These are phyloP conservation scores for Epichloe gansuensis DNA, from an alignment of 2,329 filamentous ascomycete species.

Conservation along the genomic window DNA sequence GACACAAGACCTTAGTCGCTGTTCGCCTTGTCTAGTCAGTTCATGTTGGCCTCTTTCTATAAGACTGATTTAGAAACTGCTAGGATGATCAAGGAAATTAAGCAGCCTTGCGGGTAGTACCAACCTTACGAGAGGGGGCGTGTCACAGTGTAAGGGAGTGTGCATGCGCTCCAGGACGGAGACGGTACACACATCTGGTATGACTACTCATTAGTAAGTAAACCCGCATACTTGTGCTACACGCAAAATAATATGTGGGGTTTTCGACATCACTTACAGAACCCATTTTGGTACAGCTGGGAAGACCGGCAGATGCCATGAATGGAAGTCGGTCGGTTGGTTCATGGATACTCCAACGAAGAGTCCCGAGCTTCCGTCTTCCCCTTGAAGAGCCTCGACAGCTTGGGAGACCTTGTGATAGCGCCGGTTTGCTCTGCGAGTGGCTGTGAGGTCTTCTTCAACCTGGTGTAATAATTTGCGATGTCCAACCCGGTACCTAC, in stretches of 20 bases:
- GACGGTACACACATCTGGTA: background rate
- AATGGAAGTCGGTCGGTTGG: background rate
- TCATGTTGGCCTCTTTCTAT: too few species aligned
- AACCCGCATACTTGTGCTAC: background rate
- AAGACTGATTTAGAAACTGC: background rate
- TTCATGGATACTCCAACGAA: background rate
- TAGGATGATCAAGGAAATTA: background rate
- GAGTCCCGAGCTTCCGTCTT: background rate
- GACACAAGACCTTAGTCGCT: too few species aligned
- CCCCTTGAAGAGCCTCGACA: background rate
- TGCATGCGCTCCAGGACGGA: background rate
- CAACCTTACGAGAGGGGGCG: background rate
- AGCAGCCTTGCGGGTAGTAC: background rate
- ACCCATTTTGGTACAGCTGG: background rate
- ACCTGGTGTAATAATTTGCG: background rate
- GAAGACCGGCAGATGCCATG: background rate
- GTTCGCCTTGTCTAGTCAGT: too few species aligned
- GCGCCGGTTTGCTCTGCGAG: background rate
- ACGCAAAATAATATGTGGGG: background rate
- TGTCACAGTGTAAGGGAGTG: background rate
- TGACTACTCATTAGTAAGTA: background rate
- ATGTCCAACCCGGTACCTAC: too few species aligned
- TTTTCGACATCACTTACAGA: background rate
- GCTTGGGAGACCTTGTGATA: background rate
- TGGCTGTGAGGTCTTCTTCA: background rate